Evolutionary conservation across 768 basidiomycete species (phyloP).

Genomic region (Tulasnella sp.): DNA sequence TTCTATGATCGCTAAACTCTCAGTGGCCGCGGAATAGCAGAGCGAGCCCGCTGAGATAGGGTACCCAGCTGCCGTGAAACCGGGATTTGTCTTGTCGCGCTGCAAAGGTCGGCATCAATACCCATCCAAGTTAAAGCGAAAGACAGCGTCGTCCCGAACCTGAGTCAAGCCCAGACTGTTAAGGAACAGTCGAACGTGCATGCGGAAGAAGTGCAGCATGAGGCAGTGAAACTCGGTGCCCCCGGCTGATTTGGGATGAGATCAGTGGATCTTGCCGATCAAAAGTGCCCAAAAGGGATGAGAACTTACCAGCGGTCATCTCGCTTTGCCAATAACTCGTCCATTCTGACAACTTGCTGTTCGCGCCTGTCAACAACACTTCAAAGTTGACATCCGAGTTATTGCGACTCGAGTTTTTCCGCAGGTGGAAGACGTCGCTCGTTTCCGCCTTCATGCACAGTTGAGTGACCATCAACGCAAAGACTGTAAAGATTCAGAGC

Average conservation of each 20-base stretch:
- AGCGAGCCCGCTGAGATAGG: slow-evolving; percentile 56
- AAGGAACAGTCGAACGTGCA: slow-evolving; percentile 69
- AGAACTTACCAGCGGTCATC: slow-evolving; percentile 50
- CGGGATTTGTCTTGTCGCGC: slow-evolving; percentile 36
- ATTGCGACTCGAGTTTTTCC: slow-evolving; percentile 34
- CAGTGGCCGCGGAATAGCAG: slow-evolving; percentile 65
- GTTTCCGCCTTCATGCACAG: slow-evolving; percentile 48
- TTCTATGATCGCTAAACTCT: slow-evolving; percentile 57
- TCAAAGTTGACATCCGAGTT: slow-evolving; percentile 59
- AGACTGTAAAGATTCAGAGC: slow-evolving; percentile 25
- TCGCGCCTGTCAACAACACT: slow-evolving; percentile 57
- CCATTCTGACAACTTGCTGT: slow-evolving; percentile 63
- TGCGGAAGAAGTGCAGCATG: slow-evolving; percentile 62
- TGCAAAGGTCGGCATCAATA: slow-evolving; percentile 32
- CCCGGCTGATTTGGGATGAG: slow-evolving; percentile 34
- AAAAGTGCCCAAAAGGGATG: no score
- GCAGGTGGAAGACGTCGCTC: slow-evolving; percentile 57
- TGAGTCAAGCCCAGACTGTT: slow-evolving; percentile 74
- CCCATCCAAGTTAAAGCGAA: background rate
- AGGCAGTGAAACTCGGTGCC: slow-evolving; percentile 68
- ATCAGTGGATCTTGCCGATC: background rate
- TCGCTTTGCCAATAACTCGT: slow-evolving; percentile 57
- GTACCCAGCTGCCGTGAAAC: background rate
- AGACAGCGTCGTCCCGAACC: background rate
- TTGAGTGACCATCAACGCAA: background rate